These are phyloP conservation scores for Yarrowia keelungensis DNA, from an alignment of 805 yeast genomes.

Conservation along the genomic window DNA sequence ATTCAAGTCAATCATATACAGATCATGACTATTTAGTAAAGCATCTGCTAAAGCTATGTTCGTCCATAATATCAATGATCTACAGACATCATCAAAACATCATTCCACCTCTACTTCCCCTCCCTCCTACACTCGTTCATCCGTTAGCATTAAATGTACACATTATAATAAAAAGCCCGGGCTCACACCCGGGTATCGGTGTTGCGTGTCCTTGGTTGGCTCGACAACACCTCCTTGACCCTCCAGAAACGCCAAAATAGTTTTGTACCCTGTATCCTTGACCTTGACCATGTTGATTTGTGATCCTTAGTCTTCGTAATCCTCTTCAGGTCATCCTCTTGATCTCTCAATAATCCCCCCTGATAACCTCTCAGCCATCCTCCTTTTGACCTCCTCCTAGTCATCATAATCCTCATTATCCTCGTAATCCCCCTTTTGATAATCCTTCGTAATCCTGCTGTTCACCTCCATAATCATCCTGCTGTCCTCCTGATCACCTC, in stretches of 20 bases:
- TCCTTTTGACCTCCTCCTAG: not conserved
- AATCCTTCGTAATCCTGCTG: too few species aligned
- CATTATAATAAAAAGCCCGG: slow-evolving; percentile 13
- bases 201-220: not conserved
- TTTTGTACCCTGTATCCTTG: not conserved
- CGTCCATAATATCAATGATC: too few species aligned
- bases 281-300: too few species aligned
- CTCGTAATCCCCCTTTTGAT: not conserved
- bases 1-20: too few species aligned
- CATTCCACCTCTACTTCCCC: too few species aligned
- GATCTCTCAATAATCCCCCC: not conserved
- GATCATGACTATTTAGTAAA: too few species aligned
- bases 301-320: too few species aligned
- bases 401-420: not conserved
- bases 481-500: not conserved
- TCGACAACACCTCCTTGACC: not conserved
- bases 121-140: too few species aligned
- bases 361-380: too few species aligned
- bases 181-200: not conserved
- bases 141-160: slow-evolving; percentile 35
- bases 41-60: too few species aligned
- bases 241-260: slow-evolving; percentile 19
- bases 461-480: too few species aligned
- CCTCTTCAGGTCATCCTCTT: not conserved
- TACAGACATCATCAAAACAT: too few species aligned